Conservation (phyloP, 352 stramenopile genomes). For the Pythium sukuiense region DNA sequence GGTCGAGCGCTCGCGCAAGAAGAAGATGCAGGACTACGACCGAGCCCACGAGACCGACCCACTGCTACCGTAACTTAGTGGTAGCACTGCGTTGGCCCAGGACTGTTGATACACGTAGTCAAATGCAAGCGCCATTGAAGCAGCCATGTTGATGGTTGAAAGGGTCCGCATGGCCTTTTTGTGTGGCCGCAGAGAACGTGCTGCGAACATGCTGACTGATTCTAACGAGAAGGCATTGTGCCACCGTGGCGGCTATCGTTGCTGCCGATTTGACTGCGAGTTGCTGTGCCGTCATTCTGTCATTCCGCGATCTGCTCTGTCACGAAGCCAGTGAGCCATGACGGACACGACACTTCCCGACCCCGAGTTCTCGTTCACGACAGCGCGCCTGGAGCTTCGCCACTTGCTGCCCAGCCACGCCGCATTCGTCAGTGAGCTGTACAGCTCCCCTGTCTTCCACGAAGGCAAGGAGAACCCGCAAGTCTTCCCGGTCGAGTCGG, state of each 20-base stretch:
- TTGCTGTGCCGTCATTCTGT: no score
- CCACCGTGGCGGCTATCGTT: neutral
- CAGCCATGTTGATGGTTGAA: neutral
- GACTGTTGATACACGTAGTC: no score
- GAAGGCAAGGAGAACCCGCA: neutral
- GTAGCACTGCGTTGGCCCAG: neutral
- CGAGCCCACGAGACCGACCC: slow-evolving; percentile 20
- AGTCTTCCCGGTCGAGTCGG: slow-evolving; percentile 5
- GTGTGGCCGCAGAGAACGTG: neutral
- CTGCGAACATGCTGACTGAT: neutral
- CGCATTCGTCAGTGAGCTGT: slow-evolving; percentile 22
- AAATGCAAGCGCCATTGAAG: no score
- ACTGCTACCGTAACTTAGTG: slow-evolving; percentile 11
- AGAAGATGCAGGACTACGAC: slow-evolving; percentile 17
- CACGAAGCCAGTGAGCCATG: neutral
- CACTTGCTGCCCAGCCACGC: slow-evolving; percentile 23
- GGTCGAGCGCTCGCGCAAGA: slow-evolving; percentile 43
- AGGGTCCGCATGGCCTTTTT: neutral
- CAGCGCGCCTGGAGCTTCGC: slow-evolving; percentile 15
- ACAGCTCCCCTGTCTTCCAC: slow-evolving; percentile 24
- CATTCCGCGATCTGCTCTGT: no score
- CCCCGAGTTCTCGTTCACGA: slow-evolving; percentile 15
- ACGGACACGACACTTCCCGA: slow-evolving; percentile 5
- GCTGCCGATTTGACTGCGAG: no score
- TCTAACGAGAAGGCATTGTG: neutral